These are phyloP conservation scores for Apiotrichum akiyoshidainum DNA, from an alignment of 1,284 basidiomycete genomes.

Conservation along the genomic window DNA sequence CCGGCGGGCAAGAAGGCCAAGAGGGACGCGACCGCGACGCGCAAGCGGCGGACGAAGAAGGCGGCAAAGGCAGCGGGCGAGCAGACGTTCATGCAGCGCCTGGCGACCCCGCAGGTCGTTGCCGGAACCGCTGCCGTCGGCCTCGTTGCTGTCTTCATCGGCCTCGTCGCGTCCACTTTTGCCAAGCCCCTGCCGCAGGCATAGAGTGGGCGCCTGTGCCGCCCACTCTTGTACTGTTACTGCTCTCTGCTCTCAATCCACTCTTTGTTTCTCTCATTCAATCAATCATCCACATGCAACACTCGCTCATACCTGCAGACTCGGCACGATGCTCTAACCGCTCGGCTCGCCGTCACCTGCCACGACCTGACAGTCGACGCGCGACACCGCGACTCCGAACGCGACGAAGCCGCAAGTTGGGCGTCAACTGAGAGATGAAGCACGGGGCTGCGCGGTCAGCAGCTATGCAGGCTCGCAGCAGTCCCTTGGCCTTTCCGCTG, in stretches of 20 bases:
- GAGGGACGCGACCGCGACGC: neutral
- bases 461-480: too few species aligned
- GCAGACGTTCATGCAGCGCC: conserved; percentile 3
- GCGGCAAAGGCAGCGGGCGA: neutral
- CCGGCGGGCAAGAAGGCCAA: conserved; percentile 15
- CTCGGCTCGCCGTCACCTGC: too few species aligned
- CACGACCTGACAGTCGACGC: too few species aligned
- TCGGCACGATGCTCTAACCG: conserved; percentile 19
- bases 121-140: conserved; percentile 36
- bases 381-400: too few species aligned
- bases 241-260: too few species aligned
- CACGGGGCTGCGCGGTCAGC: too few species aligned
- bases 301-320: conserved; percentile 7
- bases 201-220: neutral
- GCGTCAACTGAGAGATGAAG: too few species aligned
- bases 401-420: too few species aligned
- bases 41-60: neutral
- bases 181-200: neutral
- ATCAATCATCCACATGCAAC: conserved; percentile 6
- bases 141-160: conserved; percentile 45
- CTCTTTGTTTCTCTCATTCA: neutral
- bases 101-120: conserved; percentile 24
- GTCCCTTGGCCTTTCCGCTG: too few species aligned
- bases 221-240: too few species aligned
- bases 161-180: conserved; percentile 44